Conservation (phyloP, 2,329 filamentous ascomycete genomes). For the Pseudogymnoascus sp. region DNA sequence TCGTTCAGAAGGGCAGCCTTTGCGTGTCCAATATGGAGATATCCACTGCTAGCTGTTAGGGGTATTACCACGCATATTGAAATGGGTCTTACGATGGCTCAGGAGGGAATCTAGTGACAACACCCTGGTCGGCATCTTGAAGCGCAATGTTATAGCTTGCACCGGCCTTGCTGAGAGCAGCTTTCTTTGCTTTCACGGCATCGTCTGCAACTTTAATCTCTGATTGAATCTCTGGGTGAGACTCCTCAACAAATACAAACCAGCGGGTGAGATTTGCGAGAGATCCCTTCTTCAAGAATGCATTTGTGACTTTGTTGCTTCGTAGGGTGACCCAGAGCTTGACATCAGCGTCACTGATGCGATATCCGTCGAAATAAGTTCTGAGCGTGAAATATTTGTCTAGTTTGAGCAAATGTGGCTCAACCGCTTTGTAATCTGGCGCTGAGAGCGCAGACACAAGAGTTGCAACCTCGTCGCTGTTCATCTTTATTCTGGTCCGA, state of each 20-base stretch:
- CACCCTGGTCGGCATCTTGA: constrained; percentile 75
- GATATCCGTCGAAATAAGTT: constrained; percentile 78
- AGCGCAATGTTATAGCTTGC: constrained; percentile 85
- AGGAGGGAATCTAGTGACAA: constrained; percentile 86
- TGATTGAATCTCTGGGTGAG: constrained; percentile 65
- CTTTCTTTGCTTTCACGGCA: constrained; percentile 61
- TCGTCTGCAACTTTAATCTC: constrained; percentile 64
- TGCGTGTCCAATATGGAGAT: constrained; percentile 91
- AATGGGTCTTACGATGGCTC: constrained; percentile 66
- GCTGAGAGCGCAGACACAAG: constrained; percentile 44
- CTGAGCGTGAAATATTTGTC: constrained; percentile 83
- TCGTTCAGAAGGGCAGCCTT: constrained; percentile 92
- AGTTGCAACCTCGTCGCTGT: constrained; percentile 46
- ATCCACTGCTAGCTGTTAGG: constrained; percentile 42
- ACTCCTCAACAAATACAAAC: constrained; percentile 79
- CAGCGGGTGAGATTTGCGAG: constrained; percentile 74
- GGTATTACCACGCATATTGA: constrained; percentile 8
- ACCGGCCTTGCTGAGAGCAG: constrained; percentile 63
- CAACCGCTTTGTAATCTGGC: constrained; percentile 75
- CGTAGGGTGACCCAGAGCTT: constrained; percentile 78
- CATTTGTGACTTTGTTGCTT: constrained; percentile 74
- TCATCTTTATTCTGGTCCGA: constrained; percentile 37
- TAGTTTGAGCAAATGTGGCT: constrained; percentile 64
- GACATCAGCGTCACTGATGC: constrained; percentile 66
- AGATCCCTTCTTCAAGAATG: constrained; percentile 69